A percentile compares a stretch with the other conserved stretches of the same genome.
Evolutionary conservation across 225 moss, liverwort and hornwort species (phyloP).

Genomic region (Straminergon stramineum): DNA sequence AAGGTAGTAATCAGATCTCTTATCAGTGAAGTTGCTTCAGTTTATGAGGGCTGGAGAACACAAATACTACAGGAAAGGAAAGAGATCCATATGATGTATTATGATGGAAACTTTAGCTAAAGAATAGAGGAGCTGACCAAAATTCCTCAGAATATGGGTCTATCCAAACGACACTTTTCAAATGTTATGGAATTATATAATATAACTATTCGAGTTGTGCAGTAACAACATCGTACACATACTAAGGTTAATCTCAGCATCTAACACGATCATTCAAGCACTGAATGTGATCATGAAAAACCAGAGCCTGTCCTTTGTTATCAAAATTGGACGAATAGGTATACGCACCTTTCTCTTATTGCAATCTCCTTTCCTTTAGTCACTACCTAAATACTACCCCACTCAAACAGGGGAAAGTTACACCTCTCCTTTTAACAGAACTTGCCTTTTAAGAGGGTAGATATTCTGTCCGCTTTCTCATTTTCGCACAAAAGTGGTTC

Average conservation of each 20-base stretch:
- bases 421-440: slow-evolving; percentile 6
- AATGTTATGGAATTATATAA: not conserved
- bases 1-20: not conserved
- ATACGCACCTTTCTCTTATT: slow-evolving; percentile 21
- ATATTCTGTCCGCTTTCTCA: not conserved
- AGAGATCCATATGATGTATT: not conserved
- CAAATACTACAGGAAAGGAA: not conserved
- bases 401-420: slow-evolving; percentile 6
- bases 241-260: not conserved
- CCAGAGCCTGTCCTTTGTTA: not conserved
- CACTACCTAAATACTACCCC: slow-evolving; percentile 7
- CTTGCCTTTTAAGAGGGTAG: not conserved
- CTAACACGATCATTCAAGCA: not conserved
- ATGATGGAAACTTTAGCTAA: not conserved
- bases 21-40: not conserved
- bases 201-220: not conserved
- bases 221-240: not conserved
- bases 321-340: not conserved
- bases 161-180: not conserved
- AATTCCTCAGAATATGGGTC: not conserved
- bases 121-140: not conserved
- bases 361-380: not conserved
- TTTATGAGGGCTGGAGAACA: not conserved
- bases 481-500: not conserved
- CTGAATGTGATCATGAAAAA: not conserved